These are phyloP conservation scores for Clarkia xantiana DNA, from an alignment of 345 rosid genomes.

Conservation along the genomic window DNA sequence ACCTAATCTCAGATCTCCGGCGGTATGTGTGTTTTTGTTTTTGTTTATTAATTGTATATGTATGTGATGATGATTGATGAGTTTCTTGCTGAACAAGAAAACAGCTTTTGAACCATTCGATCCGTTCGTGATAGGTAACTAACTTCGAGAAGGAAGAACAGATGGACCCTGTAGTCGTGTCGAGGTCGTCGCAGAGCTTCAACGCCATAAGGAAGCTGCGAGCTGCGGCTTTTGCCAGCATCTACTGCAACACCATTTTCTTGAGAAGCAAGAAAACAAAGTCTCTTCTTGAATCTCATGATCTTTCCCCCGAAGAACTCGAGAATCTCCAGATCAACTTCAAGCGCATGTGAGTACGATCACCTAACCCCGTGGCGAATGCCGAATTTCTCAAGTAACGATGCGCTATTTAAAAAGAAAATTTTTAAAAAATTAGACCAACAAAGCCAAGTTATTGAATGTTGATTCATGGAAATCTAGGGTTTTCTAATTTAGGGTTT, in stretches of 20 bases:
- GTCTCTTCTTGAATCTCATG: conserved; percentile 36
- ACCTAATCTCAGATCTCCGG: conserved; percentile 32
- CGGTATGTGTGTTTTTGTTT: conserved; percentile 4
- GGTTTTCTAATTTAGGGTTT: too few relatives aligned
- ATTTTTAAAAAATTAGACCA: too few relatives aligned
- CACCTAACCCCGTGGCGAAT: too few relatives aligned
- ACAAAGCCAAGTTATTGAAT: background rate
- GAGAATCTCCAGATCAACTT: conserved; percentile 35
- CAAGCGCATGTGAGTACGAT: conserved; percentile 33
- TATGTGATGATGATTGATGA: background rate
- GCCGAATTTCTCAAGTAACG: too few relatives aligned
- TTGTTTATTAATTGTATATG: too few relatives aligned
- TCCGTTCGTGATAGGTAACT: conserved; percentile 53
- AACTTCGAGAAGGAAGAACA: conserved; percentile 47
- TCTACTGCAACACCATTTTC: conserved; percentile 40
- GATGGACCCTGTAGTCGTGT: conserved; percentile 50
- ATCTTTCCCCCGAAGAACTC: conserved; percentile 38
- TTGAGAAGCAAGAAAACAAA: conserved; percentile 45
- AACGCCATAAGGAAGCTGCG: conserved; percentile 48
- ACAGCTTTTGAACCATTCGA: conserved; percentile 41
- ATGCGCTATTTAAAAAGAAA: too few relatives aligned
- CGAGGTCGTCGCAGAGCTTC: conserved; percentile 37
- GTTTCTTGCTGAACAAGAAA: background rate
- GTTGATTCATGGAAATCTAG: background rate
- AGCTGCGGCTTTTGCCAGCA: conserved; percentile 50